A percentile compares a stretch with the other conserved stretches of the same genome.
Evolutionary conservation across 345 rosid genomes (phyloP).

Genomic region (Cardiospermum halicacabum): DNA sequence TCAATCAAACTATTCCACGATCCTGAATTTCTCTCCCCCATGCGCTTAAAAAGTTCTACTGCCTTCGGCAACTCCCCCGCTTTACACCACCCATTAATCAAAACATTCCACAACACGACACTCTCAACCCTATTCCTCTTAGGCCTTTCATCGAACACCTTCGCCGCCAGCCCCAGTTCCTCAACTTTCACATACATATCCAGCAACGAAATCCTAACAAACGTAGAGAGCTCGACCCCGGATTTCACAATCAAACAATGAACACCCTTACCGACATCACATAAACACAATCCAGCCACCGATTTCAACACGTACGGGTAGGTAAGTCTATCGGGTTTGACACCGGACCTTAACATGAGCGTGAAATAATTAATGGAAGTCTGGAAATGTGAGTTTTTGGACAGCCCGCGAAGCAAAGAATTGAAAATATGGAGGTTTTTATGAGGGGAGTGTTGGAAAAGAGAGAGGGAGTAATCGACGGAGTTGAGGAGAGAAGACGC

Average conservation of each 20-base stretch:
- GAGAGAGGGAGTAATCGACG: conserved; percentile 33
- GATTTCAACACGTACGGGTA: conserved; percentile 55
- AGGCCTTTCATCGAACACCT: conserved; percentile 64
- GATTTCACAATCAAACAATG: conserved; percentile 38
- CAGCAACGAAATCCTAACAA: conserved; percentile 42
- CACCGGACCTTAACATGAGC: conserved; percentile 38
- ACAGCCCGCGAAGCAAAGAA: conserved; percentile 50
- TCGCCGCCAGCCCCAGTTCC: conserved; percentile 25
- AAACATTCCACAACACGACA: conserved; percentile 56
- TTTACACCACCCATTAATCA: conserved; percentile 56
- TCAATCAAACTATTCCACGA: conserved; percentile 63
- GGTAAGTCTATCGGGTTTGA: conserved; percentile 47
- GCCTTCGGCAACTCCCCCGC: conserved; percentile 43
- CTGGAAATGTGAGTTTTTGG: conserved; percentile 31
- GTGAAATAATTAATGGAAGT: conserved; percentile 39
- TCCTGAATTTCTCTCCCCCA: conserved; percentile 42
- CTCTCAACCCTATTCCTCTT: conserved; percentile 27
- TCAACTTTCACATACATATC: conserved; percentile 50
- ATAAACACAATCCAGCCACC: conserved; percentile 23
- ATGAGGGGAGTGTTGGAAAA: conserved; percentile 34
- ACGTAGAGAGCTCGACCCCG: conserved; percentile 38
- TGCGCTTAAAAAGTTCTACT: conserved; percentile 34
- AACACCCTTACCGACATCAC: conserved; percentile 33
- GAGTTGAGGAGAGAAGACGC: conserved; percentile 39
- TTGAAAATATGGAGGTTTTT: conserved; percentile 48